phyloP scores from a whole-genome alignment of 169 alveolate genomes.

The Cryptosporidium bovis region DNA sequence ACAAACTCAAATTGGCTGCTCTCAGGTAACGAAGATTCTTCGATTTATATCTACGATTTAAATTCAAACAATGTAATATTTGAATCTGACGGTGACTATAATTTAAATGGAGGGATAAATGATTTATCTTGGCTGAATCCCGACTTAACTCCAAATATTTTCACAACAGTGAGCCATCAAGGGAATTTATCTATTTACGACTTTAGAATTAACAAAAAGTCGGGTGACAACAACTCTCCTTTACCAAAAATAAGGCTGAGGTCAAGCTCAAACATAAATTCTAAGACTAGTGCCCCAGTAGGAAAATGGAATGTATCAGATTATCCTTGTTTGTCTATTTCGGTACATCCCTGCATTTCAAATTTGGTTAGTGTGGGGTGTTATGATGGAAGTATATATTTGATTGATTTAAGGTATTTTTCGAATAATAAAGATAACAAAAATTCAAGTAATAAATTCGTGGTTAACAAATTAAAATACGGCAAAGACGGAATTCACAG shows the following conservation, averaged over 20 bases:
- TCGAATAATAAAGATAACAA: slow-evolving; percentile 41
- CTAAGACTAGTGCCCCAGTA: not conserved
- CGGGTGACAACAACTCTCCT: not conserved
- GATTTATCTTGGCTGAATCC: slow-evolving; percentile 68
- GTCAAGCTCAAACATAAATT: not conserved
- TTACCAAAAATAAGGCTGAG: not conserved
- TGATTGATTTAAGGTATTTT: slow-evolving; percentile 45
- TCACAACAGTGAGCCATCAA: slow-evolving; percentile 48
- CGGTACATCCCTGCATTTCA: slow-evolving; percentile 51
- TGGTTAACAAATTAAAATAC: slow-evolving; percentile 28
- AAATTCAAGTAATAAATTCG: not conserved
- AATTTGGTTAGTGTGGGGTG: slow-evolving; percentile 27
- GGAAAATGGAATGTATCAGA: slow-evolving; percentile 45
- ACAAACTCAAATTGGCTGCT: slow-evolving; percentile 58
- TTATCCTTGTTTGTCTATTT: slow-evolving; percentile 52
- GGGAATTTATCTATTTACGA: slow-evolving; percentile 57
- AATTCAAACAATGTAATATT: slow-evolving; percentile 7
- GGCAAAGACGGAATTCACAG: slow-evolving; percentile 37
- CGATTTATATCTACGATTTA: slow-evolving; percentile 26
- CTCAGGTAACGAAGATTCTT: slow-evolving; percentile 71
- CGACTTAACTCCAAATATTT: slow-evolving; percentile 46
- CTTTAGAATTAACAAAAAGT: not conserved
- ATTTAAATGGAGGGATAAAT: slow-evolving; percentile 11
- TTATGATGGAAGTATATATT: slow-evolving; percentile 41
- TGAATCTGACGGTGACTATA: not conserved